Evolutionary conservation across 169 alveolate genomes (phyloP).

Genomic region (Perkinsus olseni): DNA sequence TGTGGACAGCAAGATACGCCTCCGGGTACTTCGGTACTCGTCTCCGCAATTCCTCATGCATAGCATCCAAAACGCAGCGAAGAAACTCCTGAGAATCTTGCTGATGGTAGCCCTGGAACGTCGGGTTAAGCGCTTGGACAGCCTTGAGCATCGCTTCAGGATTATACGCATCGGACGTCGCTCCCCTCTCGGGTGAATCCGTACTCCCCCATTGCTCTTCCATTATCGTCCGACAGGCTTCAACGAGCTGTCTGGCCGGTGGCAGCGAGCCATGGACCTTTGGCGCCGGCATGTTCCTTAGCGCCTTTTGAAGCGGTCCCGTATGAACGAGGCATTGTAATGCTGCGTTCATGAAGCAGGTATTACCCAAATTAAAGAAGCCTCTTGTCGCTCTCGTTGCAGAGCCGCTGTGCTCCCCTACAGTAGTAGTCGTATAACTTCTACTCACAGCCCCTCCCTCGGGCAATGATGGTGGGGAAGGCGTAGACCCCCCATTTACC

Average conservation of each 20-base stretch:
- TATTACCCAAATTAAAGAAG: constrained; percentile 59
- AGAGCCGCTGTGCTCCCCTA: not conserved
- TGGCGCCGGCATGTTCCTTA: not conserved
- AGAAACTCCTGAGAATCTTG: constrained; percentile 35
- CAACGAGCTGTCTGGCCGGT: not conserved
- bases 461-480: not conserved
- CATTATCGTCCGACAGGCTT: not conserved
- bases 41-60: constrained; percentile 17
- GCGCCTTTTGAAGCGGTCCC: constrained; percentile 23
- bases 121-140: not conserved
- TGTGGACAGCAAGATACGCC: not conserved
- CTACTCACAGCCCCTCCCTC: not conserved
- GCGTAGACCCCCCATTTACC: not conserved
- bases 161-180: not conserved
- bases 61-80: constrained; percentile 12
- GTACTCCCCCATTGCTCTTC: not conserved
- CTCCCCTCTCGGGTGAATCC: not conserved
- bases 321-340: constrained; percentile 45
- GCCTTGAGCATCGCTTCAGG: constrained; percentile 14
- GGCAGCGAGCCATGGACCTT: not conserved
- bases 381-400: constrained; percentile 30
- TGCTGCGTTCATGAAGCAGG: constrained; percentile 64
- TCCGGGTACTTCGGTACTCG: not conserved
- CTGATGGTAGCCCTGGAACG: constrained; percentile 20
- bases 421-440: not conserved